Conservation (phyloP, 768 basidiomycete genomes). For the Trametes maxima region DNA sequence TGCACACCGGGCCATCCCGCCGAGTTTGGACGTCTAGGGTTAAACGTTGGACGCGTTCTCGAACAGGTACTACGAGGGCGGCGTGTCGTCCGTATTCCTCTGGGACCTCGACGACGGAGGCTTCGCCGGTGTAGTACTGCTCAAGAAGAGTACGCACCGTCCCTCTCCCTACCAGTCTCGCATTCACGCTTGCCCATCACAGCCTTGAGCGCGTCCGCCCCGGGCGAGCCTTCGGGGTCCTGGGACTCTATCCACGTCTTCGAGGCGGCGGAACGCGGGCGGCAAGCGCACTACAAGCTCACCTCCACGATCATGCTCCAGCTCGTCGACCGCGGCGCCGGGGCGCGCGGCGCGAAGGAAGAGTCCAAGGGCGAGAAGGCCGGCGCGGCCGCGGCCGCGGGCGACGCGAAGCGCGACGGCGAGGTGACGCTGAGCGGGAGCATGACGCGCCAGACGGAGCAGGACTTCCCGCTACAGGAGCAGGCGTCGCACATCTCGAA, state of each 20-base stretch:
- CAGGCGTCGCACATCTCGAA: conserved; percentile 87
- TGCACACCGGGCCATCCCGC: conserved; percentile 12
- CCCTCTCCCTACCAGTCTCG: background rate
- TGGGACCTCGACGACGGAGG: conserved; percentile 98
- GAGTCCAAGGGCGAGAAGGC: conserved; percentile 16
- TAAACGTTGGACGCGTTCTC: background rate
- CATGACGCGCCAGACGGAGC: conserved; percentile 93
- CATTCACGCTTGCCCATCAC: background rate
- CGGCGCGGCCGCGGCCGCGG: conserved; percentile 27
- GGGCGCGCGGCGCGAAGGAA: conserved; percentile 19
- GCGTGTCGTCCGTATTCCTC: conserved; percentile 93
- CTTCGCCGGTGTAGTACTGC: conserved; percentile 93
- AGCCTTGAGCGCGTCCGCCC: conserved; percentile 62
- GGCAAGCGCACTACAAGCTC: conserved; percentile 94
- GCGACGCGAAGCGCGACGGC: conserved; percentile 63
- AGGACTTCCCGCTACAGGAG: conserved; percentile 83
- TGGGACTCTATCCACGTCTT: conserved; percentile 99
- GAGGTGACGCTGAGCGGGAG: conserved; percentile 89
- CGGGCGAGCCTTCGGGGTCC: conserved; percentile 73
- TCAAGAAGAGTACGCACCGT: conserved; percentile 79
- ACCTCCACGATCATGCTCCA: conserved; percentile 98
- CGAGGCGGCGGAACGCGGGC: conserved; percentile 87
- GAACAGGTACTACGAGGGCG: conserved; percentile 94
- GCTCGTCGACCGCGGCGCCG: conserved; percentile 56
- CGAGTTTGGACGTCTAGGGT: background rate